These are phyloP conservation scores for Mycena maculata DNA, from an alignment of 768 basidiomycete species.

Conservation along the genomic window DNA sequence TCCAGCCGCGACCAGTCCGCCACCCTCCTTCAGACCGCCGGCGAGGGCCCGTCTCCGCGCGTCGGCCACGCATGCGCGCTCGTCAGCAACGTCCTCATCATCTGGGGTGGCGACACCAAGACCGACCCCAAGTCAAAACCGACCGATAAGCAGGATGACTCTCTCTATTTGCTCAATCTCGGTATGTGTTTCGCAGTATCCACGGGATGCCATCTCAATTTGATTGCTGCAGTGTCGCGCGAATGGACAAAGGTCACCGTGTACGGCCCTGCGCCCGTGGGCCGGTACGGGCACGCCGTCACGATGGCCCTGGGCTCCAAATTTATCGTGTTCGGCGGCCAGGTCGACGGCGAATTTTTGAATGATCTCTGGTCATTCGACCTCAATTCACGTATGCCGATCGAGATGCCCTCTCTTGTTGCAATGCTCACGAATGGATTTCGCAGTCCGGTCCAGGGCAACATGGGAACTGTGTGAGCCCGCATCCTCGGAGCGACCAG, in stretches of 20 bases:
- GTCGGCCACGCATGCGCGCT: constrained; percentile 98
- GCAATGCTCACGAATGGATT: constrained; percentile 15
- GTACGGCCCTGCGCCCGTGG: constrained; percentile 80
- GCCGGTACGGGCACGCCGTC: constrained; percentile 96
- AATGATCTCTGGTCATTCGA: constrained; percentile 98
- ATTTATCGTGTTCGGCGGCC: constrained; percentile 97
- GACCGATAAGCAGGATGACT: constrained; percentile 89
- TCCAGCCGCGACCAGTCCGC: constrained; percentile 83
- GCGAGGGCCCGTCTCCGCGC: constrained; percentile 87
- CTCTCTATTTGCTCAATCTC: constrained; percentile 92
- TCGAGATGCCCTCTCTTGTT: constrained; percentile 12
- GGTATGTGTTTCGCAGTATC: constrained; percentile 63
- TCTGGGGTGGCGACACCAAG: constrained; percentile 99
- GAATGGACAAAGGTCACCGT: constrained; percentile 95
- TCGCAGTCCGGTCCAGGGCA: constrained; percentile 82
- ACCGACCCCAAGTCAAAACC: constrained; percentile 70
- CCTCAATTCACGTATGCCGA: constrained; percentile 85
- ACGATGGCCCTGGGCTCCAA: constrained; percentile 86
- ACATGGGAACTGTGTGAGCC: constrained; percentile 87
- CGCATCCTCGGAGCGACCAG: constrained; percentile 69
- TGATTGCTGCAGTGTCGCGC: constrained; percentile 71
- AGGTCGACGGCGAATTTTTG: constrained; percentile 93
- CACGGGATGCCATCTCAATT: constrained; percentile 9
- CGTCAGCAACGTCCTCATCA: constrained; percentile 94
- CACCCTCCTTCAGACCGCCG: constrained; percentile 85